Evolutionary conservation across 2,329 filamentous ascomycete genomes (phyloP).

Genomic region (Cladophialophora exuberans): DNA sequence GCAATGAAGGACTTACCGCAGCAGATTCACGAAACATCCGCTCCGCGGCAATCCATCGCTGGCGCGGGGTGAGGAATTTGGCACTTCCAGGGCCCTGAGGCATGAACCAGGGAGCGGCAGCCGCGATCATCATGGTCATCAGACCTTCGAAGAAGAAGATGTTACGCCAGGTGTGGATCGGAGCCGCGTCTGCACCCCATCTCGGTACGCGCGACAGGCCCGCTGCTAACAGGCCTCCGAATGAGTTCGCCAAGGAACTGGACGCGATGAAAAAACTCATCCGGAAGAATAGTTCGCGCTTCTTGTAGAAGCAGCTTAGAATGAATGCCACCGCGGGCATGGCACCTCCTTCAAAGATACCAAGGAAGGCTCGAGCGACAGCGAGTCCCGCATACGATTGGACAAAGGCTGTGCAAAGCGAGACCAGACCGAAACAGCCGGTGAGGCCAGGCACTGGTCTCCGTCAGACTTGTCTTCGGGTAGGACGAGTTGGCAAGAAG

Average conservation of each 20-base stretch:
- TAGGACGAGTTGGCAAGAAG: no score
- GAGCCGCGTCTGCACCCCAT: slow-evolving; percentile 51
- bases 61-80: slow-evolving; percentile 65
- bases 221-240: slow-evolving; percentile 68
- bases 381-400: slow-evolving; percentile 55
- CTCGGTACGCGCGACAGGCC: slow-evolving; percentile 65
- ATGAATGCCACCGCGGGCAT: slow-evolving; percentile 76
- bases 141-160: slow-evolving; percentile 74
- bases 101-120: slow-evolving; percentile 65
- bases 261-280: slow-evolving; percentile 71
- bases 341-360: slow-evolving; percentile 67
- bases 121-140: slow-evolving; percentile 59
- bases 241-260: slow-evolving; percentile 70
- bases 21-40: slow-evolving; percentile 71
- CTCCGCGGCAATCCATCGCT: slow-evolving; percentile 67
- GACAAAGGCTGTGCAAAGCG: slow-evolving; percentile 68
- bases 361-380: slow-evolving; percentile 69
- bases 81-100: slow-evolving; percentile 72
- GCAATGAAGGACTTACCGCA: no score
- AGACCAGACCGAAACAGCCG: slow-evolving; percentile 65
- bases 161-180: slow-evolving; percentile 65
- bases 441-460: no score
- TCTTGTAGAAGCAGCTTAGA: slow-evolving; percentile 57
- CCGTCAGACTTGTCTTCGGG: no score
- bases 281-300: slow-evolving; percentile 68